Conservation (phyloP, 495 filamentous ascomycete species). For the Penicillium nucicola region DNA sequence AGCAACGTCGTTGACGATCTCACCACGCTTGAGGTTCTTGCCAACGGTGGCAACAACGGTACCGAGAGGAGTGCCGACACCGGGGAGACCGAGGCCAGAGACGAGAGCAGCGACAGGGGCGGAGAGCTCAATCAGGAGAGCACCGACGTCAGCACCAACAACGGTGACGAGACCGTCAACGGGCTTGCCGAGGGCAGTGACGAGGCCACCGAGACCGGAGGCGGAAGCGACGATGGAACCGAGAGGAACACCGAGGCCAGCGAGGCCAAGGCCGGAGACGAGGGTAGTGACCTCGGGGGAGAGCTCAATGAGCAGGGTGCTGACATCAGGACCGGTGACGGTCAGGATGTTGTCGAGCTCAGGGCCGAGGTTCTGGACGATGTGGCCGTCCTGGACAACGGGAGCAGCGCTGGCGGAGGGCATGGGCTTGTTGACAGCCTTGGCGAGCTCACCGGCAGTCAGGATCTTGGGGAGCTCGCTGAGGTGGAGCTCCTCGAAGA, state of each 20-base stretch:
- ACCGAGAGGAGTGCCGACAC: slow-evolving; percentile 12
- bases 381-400: slow-evolving; percentile 28
- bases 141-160: slow-evolving; percentile 15
- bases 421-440: slow-evolving; percentile 13
- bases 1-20: slow-evolving; percentile 33
- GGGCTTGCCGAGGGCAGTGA: slow-evolving; percentile 27
- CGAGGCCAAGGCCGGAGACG: slow-evolving; percentile 30
- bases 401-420: slow-evolving; percentile 20
- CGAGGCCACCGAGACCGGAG: slow-evolving; percentile 25
- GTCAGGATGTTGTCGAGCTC: slow-evolving; percentile 29
- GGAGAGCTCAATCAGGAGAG: slow-evolving; percentile 16
- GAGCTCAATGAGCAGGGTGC: slow-evolving; percentile 30
- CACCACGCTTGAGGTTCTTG: slow-evolving; percentile 23
- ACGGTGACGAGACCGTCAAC: slow-evolving; percentile 29
- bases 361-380: slow-evolving; percentile 30
- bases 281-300: slow-evolving; percentile 32
- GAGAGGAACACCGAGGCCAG: slow-evolving; percentile 25
- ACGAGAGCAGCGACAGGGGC: slow-evolving; percentile 10
- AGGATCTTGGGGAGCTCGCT: slow-evolving; percentile 19
- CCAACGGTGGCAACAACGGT: slow-evolving; percentile 20
- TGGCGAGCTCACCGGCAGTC: slow-evolving; percentile 21
- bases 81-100: slow-evolving; percentile 16
- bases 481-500: slow-evolving; percentile 21
- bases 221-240: slow-evolving; percentile 28
- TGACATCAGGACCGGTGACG: slow-evolving; percentile 28